Percentiles rank a stretch among this genome's conserved stretches.
Evolutionary conservation across 148 eudicot genomes (phyloP).

Genomic region (Silene latifolia): DNA sequence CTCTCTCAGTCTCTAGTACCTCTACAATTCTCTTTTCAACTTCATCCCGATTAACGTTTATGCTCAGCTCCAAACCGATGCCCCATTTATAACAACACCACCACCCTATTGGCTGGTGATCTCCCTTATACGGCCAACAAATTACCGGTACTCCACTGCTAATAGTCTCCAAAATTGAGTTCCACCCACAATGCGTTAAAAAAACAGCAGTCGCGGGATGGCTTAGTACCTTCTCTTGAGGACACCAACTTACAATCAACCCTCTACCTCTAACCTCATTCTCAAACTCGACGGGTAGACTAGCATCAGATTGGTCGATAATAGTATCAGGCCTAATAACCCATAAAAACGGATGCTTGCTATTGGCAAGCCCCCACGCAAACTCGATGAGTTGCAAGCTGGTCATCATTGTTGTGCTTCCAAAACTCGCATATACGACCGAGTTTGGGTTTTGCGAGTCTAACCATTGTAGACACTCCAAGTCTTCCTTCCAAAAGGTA

Average conservation of each 20-base stretch:
- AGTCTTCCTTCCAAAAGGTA: constrained; percentile 35
- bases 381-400: constrained; percentile 14
- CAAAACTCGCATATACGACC: constrained; percentile 36
- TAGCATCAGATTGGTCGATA: no score
- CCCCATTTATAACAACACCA: constrained; percentile 1
- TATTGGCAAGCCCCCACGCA: no score
- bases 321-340: no score
- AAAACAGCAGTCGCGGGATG: constrained; percentile 20
- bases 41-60: not conserved
- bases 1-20: not conserved
- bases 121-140: not conserved
- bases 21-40: not conserved
- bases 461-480: constrained; percentile 35
- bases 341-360: no score
- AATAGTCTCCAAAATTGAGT: constrained; percentile 30
- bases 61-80: not conserved
- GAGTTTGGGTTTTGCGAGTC: constrained; percentile 28
- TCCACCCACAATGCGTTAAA: constrained; percentile 35
- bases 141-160: constrained; percentile 13
- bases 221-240: constrained; percentile 25
- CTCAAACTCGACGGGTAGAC: no score
- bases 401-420: constrained; percentile 34
- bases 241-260: constrained; percentile 32
- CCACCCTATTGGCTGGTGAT: not conserved
- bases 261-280: no score